phyloP scores from a whole-genome alignment of 148 eudicot species.

The Dianthus caryophyllus region DNA sequence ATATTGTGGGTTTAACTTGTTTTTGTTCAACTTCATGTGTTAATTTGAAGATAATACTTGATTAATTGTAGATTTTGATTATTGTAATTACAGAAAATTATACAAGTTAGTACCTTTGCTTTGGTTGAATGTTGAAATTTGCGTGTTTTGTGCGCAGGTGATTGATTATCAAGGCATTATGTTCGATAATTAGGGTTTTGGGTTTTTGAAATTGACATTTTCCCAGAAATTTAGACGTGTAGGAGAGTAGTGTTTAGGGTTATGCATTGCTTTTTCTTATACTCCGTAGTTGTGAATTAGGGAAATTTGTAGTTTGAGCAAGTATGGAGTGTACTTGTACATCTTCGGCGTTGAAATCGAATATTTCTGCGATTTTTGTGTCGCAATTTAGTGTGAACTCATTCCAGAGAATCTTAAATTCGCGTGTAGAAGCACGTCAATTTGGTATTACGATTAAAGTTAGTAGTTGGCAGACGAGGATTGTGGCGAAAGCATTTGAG shows the following conservation, averaged over 20 bases:
- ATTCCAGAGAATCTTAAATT: slow-evolving; percentile 13
- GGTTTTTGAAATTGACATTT: neutral
- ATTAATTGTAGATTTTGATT: neutral
- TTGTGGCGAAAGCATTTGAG: slow-evolving; percentile 21
- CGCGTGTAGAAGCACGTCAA: neutral
- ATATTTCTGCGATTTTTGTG: slow-evolving; percentile 16
- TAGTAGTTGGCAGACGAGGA: slow-evolving; percentile 8
- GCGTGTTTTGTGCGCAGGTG: slow-evolving; percentile 5
- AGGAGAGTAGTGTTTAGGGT: slow-evolving; percentile 16
- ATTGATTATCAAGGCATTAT: neutral
- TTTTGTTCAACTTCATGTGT: neutral
- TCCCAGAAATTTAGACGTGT: neutral
- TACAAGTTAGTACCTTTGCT: neutral
- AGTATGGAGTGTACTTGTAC: slow-evolving; percentile 35
- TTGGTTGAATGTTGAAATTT: neutral
- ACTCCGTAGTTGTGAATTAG: too few relatives aligned
- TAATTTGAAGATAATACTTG: neutral
- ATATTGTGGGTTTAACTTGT: neutral
- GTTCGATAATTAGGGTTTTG: neutral
- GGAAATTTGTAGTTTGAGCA: neutral
- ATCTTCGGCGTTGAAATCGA: slow-evolving; percentile 24
- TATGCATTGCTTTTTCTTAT: neutral
- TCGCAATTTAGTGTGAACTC: slow-evolving; percentile 12
- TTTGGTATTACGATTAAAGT: slow-evolving; percentile 14
- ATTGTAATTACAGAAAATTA: neutral